Evolutionary conservation across 2,329 filamentous ascomycete species (phyloP), one percentile per base, ranked within the genome.

Genomic region (Calycina marina): DNA sequence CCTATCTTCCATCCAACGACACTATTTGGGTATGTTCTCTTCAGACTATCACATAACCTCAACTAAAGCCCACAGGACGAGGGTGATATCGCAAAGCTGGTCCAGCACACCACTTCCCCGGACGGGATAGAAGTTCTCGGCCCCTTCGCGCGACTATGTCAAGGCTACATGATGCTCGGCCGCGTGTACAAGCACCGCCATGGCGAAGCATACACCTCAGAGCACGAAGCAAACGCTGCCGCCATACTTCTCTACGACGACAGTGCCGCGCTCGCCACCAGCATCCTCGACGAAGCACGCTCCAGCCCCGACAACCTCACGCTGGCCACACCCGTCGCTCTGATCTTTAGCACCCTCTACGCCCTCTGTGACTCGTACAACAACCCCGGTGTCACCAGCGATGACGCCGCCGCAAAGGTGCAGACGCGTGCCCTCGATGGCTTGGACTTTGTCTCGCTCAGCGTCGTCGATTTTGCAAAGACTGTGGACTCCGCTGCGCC

Each of bases 61-160:
- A 39, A 24, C 44, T 31, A 28, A 18, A 29, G 10, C 11, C 15
- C 10, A 12, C 9, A 58, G 55, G 57, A 61, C 33, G 38, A 50
- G 12, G 57, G 56, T 28, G 51, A 57, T 29, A 50, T 55, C 31
- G 37, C 43, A 12, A 39, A 42, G 24, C 46, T 45, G 4, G 33
- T 45, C 13, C 48, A 54, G 25, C 40, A 37, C 14, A 38, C 53
- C 28, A 56, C 49, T 12, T 42, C 36, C 9, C 41, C 25, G 13
- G 54, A 67, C 11, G 50, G 65, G 37, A 55, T 56, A 16, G 61
- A 65, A 6, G 43, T 61, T 6, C 44, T 63, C 34, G 56, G 60
- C 13, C 54, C 67, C 25, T 72, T 67, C 50, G 62, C 63, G 4
- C 61, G 66, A 35, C 56, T 72, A 25, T 58, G 55, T 32, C 57